Evolutionary conservation across 306 rosid species (phyloP), one percentile per base, ranked within the genome.

Genomic region (Trifolium dubium): DNA sequence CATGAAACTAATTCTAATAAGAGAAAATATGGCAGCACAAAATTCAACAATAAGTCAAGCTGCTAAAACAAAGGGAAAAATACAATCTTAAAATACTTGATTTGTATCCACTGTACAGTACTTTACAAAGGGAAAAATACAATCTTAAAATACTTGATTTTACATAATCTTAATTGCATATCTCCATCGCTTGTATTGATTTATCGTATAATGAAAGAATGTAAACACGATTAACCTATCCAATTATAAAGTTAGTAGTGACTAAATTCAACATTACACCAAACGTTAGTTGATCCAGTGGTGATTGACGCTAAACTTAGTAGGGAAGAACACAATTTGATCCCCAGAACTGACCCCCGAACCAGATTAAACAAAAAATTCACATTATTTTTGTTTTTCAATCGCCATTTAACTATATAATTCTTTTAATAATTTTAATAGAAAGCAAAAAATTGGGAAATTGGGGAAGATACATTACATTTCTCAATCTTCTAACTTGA

Each of bases 401-500:
- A n/a, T n/a, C n/a, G n/a, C n/a, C n/a, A n/a, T 17, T n/a, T 60
- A 8, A 19, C 31, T 19, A 65, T 17, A 50, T 17, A 13, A 3
- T 18, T 55, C 23, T 23, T 23, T 23, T 23, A 23, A 23, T 23
- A 23, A 23, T 23, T n/a, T n/a, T n/a, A n/a, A n/a, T n/a, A n/a
- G n/a, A n/a, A n/a, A n/a, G n/a, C n/a, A n/a, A n/a, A n/a, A n/a
- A n/a, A n/a, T n/a, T n/a, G n/a, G n/a, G n/a, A n/a, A n/a, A n/a
- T 3, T 13, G 18, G n/a, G 37, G 30, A 41, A 5, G 6, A 54
- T 18, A 10, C 19, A 63, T 63, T 81, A 92, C 98, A 67, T 89
- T 81, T 88, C 86, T 91, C 83, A 93, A 72, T 67, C 77, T 88
- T 81, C 76, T 80, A 69, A 93, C 98, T 88, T 93, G 97, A 83